A percentile compares a stretch with the other conserved stretches of the same genome.
phyloP scores from a whole-genome alignment of 2,329 filamentous ascomycete genomes.

The Huntiella abstrusa region DNA sequence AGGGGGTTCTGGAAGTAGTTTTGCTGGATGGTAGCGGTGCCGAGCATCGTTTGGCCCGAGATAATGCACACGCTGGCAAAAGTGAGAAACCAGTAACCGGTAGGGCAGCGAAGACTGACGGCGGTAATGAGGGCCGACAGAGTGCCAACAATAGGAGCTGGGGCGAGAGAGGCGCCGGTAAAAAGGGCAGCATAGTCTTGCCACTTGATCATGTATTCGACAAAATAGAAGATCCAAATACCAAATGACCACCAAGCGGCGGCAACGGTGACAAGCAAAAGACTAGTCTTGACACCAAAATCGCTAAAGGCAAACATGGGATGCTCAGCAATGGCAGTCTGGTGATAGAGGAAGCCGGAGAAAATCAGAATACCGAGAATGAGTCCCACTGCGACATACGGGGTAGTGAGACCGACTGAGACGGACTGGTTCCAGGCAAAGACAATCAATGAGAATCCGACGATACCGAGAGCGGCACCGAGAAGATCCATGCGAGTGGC shows the following conservation, averaged over 20 bases:
- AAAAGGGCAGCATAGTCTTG: constrained; percentile 25
- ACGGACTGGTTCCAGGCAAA: constrained; percentile 49
- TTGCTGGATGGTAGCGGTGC: constrained; percentile 19
- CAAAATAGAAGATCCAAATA: constrained; percentile 32
- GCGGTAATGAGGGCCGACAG: constrained; percentile 26
- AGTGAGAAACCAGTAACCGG: constrained; percentile 20
- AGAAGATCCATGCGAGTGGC: constrained; percentile 19
- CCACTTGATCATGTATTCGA: constrained; percentile 28
- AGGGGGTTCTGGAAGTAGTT: constrained; percentile 48
- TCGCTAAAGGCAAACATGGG: constrained; percentile 32
- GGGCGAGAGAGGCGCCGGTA: constrained; percentile 26
- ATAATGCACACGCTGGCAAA: constrained; percentile 26
- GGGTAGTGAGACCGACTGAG: constrained; percentile 34
- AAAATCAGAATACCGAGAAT: constrained; percentile 38
- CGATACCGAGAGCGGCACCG: constrained; percentile 27
- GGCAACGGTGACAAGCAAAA: constrained; percentile 34
- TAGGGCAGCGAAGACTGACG: constrained; percentile 21
- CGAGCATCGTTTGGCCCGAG: constrained; percentile 21
- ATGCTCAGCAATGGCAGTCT: constrained; percentile 23
- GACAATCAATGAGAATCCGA: constrained; percentile 40
- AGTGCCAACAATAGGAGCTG: constrained; percentile 24
- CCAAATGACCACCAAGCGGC: constrained; percentile 36
- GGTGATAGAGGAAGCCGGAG: constrained; percentile 36
- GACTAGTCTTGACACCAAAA: constrained; percentile 20
- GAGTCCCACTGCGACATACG: constrained; percentile 36